Base-by-base conservation (phyloP, 345 rosid genomes). In the Laguncularia racemosa region DNA sequence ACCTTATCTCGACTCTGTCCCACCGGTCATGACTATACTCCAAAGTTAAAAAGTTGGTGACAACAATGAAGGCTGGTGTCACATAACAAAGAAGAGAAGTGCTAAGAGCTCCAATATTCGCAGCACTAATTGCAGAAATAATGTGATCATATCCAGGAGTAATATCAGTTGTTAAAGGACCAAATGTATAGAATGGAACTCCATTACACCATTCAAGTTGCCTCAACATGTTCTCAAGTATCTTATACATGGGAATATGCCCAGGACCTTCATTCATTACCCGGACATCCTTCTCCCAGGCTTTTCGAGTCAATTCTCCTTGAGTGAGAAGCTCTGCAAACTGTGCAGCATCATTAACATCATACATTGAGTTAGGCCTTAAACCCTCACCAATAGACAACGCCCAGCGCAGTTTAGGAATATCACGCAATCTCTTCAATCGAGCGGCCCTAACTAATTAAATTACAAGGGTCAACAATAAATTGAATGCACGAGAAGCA, bases 191-290 rank as follows among this genome's bases (percentile, higher is more conserved):
- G n/a, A n/a, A n/a, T n/a, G n/a, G n/a, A n/a, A n/a, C n/a, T n/a
- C n/a, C n/a, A n/a, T n/a, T 90, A 71, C 99, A 95, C 99, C 99
- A 90, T 65, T 95, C 99, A 46, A 95, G 73, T 76, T 95, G 97
- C 55, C 87, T 95, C 68, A 88, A 92, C 96, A 90, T 84, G 73
- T 95, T 95, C 82, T 90, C 99, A 26, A n/a, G n/a, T n/a, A n/a
- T n/a, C n/a, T n/a, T n/a, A n/a, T n/a, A n/a, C n/a, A n/a, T n/a
- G n/a, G n/a, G 97, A 44, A 93, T 70, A 78, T 89, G 95, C 19
- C 97, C 97, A 14, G 97, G 96, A 4, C 96, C 99, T 83, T 95
- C 99, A 77, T 95, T 95, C 97, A 95, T 95, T 62, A 95, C 96
- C 97, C 88, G 97, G 20, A 90, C 97, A 73, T 95, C 96, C 74